phyloP scores from a whole-genome alignment of 2,329 filamentous ascomycete genomes.

The Fusarium kyushuense region DNA sequence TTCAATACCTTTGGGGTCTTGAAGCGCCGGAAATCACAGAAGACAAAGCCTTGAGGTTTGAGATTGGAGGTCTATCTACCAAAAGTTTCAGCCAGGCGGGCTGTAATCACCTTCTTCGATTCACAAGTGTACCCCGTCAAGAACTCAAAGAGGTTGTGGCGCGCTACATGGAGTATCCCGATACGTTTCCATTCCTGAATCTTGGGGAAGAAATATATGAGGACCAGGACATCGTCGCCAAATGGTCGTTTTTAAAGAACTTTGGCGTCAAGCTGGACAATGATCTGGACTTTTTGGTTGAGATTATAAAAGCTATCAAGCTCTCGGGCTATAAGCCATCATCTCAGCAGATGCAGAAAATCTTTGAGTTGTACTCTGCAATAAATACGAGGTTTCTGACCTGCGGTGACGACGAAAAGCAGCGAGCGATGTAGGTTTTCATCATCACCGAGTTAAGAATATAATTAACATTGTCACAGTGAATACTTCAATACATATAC shows the following conservation, averaged over 20 bases:
- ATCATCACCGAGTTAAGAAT: accelerated
- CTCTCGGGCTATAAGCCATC: not conserved
- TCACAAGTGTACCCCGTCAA: slow-evolving; percentile 22
- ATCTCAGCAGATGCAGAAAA: not conserved
- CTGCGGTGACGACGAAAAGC: not conserved
- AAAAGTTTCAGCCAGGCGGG: too few species aligned
- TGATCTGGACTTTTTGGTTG: slow-evolving; percentile 6
- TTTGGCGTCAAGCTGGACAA: slow-evolving; percentile 3
- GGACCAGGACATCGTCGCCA: not conserved
- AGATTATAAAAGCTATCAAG: slow-evolving; percentile 2
- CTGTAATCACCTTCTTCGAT: too few species aligned
- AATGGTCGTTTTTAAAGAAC: slow-evolving; percentile 24
- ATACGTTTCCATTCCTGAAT: slow-evolving; percentile 33
- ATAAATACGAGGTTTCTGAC: slow-evolving; percentile 7
- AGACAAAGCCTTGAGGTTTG: not conserved
- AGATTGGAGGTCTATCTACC: slow-evolving; percentile 14
- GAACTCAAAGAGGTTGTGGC: not conserved
- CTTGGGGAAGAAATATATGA: not conserved
- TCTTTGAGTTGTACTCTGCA: slow-evolving; percentile 11
- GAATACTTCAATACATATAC: slow-evolving; percentile 3
- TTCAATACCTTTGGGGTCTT: slow-evolving; percentile 25
- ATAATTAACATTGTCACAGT: not conserved
- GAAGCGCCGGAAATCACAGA: not conserved
- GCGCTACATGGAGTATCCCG: slow-evolving; percentile 13
- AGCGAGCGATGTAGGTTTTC: not conserved